These are phyloP conservation scores for Pseudonitzschia pungens DNA, from an alignment of 108 stramenopile genomes.

Conservation along the genomic window DNA sequence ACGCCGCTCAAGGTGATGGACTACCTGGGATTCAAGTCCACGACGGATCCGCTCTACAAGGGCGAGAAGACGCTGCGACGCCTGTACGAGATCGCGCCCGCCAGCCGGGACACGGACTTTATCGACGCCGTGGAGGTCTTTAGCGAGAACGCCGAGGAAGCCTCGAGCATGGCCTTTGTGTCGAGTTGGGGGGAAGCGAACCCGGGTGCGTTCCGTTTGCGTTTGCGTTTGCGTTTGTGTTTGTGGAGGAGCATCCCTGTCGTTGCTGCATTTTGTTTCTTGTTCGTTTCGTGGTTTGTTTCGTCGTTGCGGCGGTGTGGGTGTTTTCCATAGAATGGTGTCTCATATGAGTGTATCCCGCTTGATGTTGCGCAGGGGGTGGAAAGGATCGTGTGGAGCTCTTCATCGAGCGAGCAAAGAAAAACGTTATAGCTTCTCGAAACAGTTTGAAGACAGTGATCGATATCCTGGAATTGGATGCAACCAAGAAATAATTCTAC, in stretches of 20 bases:
- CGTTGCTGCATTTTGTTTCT: no score
- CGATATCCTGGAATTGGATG: conserved; percentile 48
- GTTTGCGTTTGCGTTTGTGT: no score
- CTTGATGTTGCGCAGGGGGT: conserved; percentile 29
- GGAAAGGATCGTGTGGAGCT: conserved; percentile 76
- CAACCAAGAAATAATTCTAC: background rate
- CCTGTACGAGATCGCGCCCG: conserved; percentile 53
- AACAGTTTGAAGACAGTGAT: conserved; percentile 63
- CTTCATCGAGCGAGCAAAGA: conserved; percentile 84
- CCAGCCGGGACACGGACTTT: conserved; percentile 52
- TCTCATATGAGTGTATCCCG: no score
- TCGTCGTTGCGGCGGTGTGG: background rate
- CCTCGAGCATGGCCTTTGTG: conserved; percentile 73
- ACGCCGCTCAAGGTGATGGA: conserved; percentile 81
- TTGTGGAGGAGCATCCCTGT: no score
- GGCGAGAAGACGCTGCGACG: conserved; percentile 72
- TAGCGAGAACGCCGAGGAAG: conserved; percentile 66
- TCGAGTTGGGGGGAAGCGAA: conserved; percentile 88
- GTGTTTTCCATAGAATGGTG: no score
- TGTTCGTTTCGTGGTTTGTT: background rate
- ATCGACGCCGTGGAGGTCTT: conserved; percentile 69
- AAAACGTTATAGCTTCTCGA: conserved; percentile 59
- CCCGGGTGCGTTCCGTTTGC: conserved; percentile 33
- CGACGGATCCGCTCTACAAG: conserved; percentile 72
- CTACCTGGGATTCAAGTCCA: conserved; percentile 75